Evolutionary conservation across 2,329 filamentous ascomycete genomes (phyloP).

Genomic region (Arthrobotrys megalospora): DNA sequence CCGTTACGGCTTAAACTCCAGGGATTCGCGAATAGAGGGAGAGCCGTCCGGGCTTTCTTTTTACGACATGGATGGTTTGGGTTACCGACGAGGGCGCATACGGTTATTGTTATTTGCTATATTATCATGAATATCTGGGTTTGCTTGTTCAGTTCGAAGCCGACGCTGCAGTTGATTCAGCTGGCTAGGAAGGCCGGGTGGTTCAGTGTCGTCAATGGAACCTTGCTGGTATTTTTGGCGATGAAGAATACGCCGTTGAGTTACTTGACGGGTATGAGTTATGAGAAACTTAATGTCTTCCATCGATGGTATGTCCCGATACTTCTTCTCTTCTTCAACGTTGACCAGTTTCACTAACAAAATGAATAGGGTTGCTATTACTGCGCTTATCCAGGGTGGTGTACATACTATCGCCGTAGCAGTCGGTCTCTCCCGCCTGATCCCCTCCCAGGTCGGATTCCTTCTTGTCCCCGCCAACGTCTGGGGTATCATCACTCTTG

Average conservation of each 20-base stretch:
- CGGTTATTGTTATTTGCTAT: constrained; percentile 55
- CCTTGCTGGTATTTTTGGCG: constrained; percentile 57
- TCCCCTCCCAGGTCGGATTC: constrained; percentile 58
- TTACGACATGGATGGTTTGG: constrained; percentile 54
- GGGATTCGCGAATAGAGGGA: constrained; percentile 28
- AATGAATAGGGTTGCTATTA: constrained; percentile 53
- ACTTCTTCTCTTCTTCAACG: too few relatives aligned
- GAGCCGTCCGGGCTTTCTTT: constrained; percentile 42
- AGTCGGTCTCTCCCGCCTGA: constrained; percentile 57
- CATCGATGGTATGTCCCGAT: constrained; percentile 48
- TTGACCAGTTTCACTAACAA: constrained; percentile 9
- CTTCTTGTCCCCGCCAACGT: constrained; percentile 54
- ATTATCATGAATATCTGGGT: constrained; percentile 55
- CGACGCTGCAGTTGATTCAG: constrained; percentile 57
- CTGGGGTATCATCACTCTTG: constrained; percentile 59
- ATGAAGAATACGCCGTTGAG: constrained; percentile 61
- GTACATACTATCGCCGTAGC: constrained; percentile 60
- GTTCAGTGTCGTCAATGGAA: constrained; percentile 59
- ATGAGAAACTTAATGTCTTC: constrained; percentile 61
- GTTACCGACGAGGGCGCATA: constrained; percentile 53
- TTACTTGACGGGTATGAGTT: constrained; percentile 57
- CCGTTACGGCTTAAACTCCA: constrained; percentile 37
- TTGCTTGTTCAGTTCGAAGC: constrained; percentile 52
- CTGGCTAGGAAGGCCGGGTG: constrained; percentile 54
- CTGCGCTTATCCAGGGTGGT: constrained; percentile 51